A percentile compares a stretch with the other conserved stretches of the same genome.
Conservation (phyloP, 1,284 basidiomycete species). For the Moesziomyces globuligerus region DNA sequence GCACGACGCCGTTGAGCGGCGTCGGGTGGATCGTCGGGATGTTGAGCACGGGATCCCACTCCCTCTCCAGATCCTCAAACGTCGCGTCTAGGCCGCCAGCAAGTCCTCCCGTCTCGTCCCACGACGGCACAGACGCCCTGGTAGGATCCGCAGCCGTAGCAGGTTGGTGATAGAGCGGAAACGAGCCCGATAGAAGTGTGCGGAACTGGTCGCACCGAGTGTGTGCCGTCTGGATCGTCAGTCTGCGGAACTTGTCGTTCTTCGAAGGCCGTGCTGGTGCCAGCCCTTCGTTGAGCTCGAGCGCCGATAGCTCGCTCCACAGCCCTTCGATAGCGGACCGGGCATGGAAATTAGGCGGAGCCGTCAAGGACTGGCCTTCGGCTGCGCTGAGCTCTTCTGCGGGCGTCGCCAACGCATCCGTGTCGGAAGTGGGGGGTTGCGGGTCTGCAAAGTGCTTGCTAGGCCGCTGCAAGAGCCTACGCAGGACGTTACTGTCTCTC, state of each 20-base stretch:
- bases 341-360: not conserved
- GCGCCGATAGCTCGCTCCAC: constrained; percentile 29
- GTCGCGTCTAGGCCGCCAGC: constrained; percentile 16
- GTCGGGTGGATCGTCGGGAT: constrained; percentile 45
- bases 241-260: constrained; percentile 39
- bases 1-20: constrained; percentile 14
- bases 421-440: not conserved
- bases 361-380: not conserved
- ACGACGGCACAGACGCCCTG: not conserved
- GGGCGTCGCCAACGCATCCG: not conserved
- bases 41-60: constrained; percentile 33
- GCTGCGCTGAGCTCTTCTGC: not conserved
- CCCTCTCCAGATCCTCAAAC: constrained; percentile 30
- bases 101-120: constrained; percentile 16
- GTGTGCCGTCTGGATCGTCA: constrained; percentile 39
- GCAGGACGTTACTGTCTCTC: constrained; percentile 49
- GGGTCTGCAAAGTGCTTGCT: constrained; percentile 16
- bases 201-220: constrained; percentile 24
- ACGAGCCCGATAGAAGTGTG: constrained; percentile 21
- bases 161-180: constrained; percentile 12
- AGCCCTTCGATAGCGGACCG: constrained; percentile 16
- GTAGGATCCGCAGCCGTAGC: not conserved
- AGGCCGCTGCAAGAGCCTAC: constrained; percentile 43
- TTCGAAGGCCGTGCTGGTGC: constrained; percentile 39
- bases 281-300: constrained; percentile 36